These are phyloP conservation scores for Plantago major DNA, from an alignment of 257 asterid genomes.

Conservation along the genomic window DNA sequence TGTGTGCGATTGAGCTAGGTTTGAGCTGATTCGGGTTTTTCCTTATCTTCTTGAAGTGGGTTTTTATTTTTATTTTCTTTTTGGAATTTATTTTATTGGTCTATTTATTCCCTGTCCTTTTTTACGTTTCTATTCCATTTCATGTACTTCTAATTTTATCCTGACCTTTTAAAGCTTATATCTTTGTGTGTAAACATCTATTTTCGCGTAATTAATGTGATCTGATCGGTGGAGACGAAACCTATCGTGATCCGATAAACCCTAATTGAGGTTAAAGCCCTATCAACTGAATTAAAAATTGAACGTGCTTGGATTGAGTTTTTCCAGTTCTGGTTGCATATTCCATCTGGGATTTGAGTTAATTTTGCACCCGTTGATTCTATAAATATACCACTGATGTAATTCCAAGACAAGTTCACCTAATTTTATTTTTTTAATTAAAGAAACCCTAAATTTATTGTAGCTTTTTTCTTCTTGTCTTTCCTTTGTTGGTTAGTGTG, in stretches of 20 bases:
- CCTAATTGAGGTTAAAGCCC: conserved; percentile 39
- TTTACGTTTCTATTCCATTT: conserved; percentile 12
- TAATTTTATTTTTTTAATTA: conserved; percentile 8
- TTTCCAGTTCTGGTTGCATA: conserved; percentile 6
- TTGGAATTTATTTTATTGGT: conserved; percentile 22
- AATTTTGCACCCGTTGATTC: conserved; percentile 12
- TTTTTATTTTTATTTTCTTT: neutral
- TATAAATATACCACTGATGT: conserved; percentile 12
- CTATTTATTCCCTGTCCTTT: conserved; percentile 26
- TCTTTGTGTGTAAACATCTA: conserved; percentile 8
- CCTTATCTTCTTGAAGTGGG: conserved; percentile 22
- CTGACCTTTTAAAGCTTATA: conserved; percentile 14
- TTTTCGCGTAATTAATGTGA: conserved; percentile 16
- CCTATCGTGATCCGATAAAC: conserved; percentile 26
- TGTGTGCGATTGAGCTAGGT: conserved; percentile 2
- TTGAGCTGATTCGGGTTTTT: conserved; percentile 16
- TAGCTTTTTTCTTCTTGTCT: conserved; percentile 1
- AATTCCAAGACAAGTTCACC: conserved; percentile 3
- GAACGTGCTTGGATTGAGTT: neutral
- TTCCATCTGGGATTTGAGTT: conserved; percentile 17
- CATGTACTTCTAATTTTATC: conserved; percentile 24
- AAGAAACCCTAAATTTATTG: conserved; percentile 50
- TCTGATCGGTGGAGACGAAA: conserved; percentile 11
- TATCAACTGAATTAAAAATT: conserved; percentile 15
- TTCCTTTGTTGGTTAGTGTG: conserved; percentile 11